A percentile compares a stretch with the other conserved stretches of the same genome.
Evolutionary conservation across 495 filamentous ascomycete species (phyloP).

Genomic region (Friedmanniomyces simplex): DNA sequence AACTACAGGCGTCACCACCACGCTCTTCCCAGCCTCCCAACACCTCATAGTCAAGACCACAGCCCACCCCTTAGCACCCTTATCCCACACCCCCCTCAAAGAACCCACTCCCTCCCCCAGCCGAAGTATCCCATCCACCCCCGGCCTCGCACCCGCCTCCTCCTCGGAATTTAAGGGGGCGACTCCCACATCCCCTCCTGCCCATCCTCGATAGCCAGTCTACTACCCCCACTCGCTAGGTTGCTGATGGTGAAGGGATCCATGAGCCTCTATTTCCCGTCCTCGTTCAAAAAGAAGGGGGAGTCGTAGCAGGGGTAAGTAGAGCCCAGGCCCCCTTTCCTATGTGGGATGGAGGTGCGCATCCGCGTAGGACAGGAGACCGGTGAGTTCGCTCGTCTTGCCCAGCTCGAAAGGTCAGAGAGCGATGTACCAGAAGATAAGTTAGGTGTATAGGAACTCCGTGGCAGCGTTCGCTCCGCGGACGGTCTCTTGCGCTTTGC

Average conservation of each 20-base stretch:
- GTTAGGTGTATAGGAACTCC: background rate
- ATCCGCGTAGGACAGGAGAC: no score
- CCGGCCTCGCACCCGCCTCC: slow-evolving; percentile 7
- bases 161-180: slow-evolving; percentile 31
- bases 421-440: no score
- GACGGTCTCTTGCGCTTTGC: background rate
- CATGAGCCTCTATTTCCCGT: background rate
- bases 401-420: no score
- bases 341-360: no score
- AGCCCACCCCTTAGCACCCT: slow-evolving; percentile 6
- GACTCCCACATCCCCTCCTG: slow-evolving; percentile 33
- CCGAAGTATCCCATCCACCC: background rate
- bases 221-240: slow-evolving; percentile 24
- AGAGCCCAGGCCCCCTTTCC: no score
- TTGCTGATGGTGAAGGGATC: background rate
- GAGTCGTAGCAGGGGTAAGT: background rate
- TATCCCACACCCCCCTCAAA: slow-evolving; percentile 31
- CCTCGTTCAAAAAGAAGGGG: background rate
- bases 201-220: slow-evolving; percentile 31
- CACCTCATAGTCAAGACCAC: slow-evolving; percentile 29
- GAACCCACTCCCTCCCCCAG: slow-evolving; percentile 27
- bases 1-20: background rate
- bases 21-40: slow-evolving; percentile 22
- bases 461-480: background rate
- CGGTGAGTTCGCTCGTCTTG: no score